These are phyloP conservation scores for Maudiozyma saulgeensis DNA, from an alignment of 805 yeast species.

Conservation along the genomic window DNA sequence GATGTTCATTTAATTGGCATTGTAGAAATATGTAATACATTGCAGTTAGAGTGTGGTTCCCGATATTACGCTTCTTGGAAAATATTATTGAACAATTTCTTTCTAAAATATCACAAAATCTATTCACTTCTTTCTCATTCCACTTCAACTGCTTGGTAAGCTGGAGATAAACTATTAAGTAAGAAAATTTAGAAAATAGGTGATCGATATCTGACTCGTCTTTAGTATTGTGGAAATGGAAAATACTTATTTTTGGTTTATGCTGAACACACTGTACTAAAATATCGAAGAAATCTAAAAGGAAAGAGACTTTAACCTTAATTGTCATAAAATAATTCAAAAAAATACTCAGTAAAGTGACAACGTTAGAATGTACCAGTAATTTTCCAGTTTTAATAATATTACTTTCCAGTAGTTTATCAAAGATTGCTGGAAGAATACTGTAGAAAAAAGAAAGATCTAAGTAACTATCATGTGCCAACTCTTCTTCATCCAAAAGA, in stretches of 20 bases:
- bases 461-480: slow-evolving; percentile 5
- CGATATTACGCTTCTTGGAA: neutral
- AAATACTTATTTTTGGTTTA: neutral
- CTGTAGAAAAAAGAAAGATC: slow-evolving; percentile 8
- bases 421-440: slow-evolving; percentile 9
- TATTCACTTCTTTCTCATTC: neutral
- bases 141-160: neutral
- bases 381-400: neutral
- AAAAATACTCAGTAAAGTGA: neutral
- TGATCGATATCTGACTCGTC: neutral
- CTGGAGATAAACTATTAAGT: neutral
- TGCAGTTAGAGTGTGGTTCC: neutral
- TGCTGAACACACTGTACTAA: neutral
- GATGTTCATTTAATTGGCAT: neutral
- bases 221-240: neutral
- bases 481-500: neutral
- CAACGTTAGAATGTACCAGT: neutral
- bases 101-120: neutral
- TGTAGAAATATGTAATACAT: neutral
- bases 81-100: neutral
- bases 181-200: neutral
- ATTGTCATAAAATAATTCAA: neutral
- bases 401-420: neutral
- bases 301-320: neutral
- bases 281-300: neutral